A percentile compares a stretch with the other conserved stretches of the same genome.
Conservation (phyloP, 345 rosid species). For the Rhodamnia argentea region DNA sequence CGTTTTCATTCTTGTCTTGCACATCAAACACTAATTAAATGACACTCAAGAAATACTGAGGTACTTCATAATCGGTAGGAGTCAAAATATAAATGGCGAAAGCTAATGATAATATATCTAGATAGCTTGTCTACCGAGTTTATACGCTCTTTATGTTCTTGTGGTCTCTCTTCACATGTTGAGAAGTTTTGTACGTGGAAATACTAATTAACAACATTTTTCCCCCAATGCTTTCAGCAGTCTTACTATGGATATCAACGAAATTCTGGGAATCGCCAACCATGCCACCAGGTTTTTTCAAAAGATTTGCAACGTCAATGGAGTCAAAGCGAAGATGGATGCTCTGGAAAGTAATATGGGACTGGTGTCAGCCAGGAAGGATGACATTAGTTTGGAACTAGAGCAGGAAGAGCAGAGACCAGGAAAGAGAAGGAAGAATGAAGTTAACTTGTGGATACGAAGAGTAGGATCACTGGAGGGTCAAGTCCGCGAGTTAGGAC, state of each 20-base stretch:
- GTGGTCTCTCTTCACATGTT: not conserved
- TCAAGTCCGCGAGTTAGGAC: not conserved
- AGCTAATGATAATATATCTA: not conserved
- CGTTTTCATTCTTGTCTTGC: not conserved
- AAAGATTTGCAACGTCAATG: not conserved
- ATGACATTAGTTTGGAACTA: not conserved
- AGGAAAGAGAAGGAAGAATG: not conserved
- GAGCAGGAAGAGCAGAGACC: not conserved
- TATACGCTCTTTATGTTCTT: no score
- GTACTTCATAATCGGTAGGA: not conserved
- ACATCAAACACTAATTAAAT: not conserved
- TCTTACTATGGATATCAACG: not conserved
- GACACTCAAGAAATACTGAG: not conserved
- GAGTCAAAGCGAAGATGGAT: not conserved
- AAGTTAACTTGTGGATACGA: not conserved
- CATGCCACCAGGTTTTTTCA: not conserved
- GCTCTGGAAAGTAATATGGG: not conserved
- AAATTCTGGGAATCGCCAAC: not conserved
- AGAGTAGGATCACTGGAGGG: not conserved
- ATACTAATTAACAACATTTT: not conserved
- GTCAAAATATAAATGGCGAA: not conserved
- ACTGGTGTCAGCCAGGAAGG: not conserved
- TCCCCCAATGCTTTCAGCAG: not conserved
- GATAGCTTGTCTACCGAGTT: not conserved
- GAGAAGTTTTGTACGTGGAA: not conserved